Evolutionary conservation across 2,329 filamentous ascomycete species (phyloP), one percentile per base, ranked within the genome.

Genomic region (Tolypocladium album): DNA sequence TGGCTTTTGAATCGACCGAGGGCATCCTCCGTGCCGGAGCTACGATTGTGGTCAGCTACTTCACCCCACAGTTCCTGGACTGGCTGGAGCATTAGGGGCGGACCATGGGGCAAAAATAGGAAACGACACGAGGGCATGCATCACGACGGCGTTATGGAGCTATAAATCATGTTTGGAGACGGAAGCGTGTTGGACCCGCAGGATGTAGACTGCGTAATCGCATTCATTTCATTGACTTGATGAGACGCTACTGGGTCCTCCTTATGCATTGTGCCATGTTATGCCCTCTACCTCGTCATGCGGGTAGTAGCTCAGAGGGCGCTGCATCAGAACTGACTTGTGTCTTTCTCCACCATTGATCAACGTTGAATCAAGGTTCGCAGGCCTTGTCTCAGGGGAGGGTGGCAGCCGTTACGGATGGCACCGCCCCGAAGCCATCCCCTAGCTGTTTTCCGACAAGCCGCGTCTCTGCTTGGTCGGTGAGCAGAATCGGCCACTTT

Each of bases 1-100:
- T 97, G 90, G 94, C 91, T 0, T 92, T 96, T 67, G 94, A 99
- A 78, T 88, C 90, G 61, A 95, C 91, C 0, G 90, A 97, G 74
- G 91, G 92, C 31, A 97, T 99, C 64, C 76, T 99, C 62, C 83
- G 94, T 66, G 94, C 94, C 11, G 94, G 94, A 52, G 94, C 94
- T 8, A 93, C 88, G 0, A 97, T 99, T 69, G 83, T 99, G 52
- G 84, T 97, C 67, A 94, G 85, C 74, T 99, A 99, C 75, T 97
- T 97, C 69, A 92, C 90, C 0, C 94, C 94, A 0, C 89, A 88
- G 65, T 87, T 88, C 70, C 75, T 88, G 34, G 84, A 88, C 71
- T 88, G 85, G 85, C 75, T 88, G 61, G 80, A 82, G 62, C 79
- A 78, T 62, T 84, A 74, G 66, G 56, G 43, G 8, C 56, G 59